Evolutionary conservation across 1,284 basidiomycete genomes (phyloP).

Genomic region (Psilocybe mexicana): DNA sequence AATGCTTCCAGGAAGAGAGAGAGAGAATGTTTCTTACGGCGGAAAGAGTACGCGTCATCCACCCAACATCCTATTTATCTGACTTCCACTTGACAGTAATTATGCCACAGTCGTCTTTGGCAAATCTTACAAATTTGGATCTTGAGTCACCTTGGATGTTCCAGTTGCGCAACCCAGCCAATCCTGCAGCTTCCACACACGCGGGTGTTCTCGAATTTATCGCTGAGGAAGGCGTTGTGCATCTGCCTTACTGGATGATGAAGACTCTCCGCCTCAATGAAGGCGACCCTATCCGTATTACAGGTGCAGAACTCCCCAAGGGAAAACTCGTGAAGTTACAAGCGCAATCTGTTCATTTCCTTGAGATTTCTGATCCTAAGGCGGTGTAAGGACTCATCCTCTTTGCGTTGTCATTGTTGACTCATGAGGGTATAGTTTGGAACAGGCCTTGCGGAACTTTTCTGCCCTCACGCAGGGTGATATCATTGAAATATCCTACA

Average conservation of each 20-base stretch:
- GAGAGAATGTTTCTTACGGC: conserved; percentile 90
- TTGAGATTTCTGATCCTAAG: conserved; percentile 94
- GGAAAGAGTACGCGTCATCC: conserved; percentile 85
- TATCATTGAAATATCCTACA: conserved; percentile 91
- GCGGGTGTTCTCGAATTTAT: conserved; percentile 99
- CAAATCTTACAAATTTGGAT: conserved; percentile 86
- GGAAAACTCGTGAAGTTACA: conserved; percentile 97
- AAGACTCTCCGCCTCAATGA: conserved; percentile 89
- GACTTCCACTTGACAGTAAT: conserved; percentile 64
- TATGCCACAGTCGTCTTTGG: conserved; percentile 95
- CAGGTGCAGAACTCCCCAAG: conserved; percentile 86
- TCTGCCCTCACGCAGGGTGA: conserved; percentile 89
- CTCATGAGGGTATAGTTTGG: conserved; percentile 59
- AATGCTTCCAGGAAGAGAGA: conserved; percentile 80
- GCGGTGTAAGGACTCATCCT: conserved; percentile 75
- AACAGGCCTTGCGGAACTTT: conserved; percentile 94
- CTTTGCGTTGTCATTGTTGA: not conserved
- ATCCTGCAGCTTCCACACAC: conserved; percentile 88
- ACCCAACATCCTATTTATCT: conserved; percentile 10
- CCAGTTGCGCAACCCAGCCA: conserved; percentile 87
- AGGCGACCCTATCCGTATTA: conserved; percentile 93
- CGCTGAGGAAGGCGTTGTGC: conserved; percentile 93
- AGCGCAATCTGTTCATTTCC: conserved; percentile 92
- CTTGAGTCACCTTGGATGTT: conserved; percentile 96
- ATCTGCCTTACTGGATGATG: conserved; percentile 99